Evolutionary conservation across 148 eudicot genomes (phyloP).

Genomic region (Polygonum maritimum): DNA sequence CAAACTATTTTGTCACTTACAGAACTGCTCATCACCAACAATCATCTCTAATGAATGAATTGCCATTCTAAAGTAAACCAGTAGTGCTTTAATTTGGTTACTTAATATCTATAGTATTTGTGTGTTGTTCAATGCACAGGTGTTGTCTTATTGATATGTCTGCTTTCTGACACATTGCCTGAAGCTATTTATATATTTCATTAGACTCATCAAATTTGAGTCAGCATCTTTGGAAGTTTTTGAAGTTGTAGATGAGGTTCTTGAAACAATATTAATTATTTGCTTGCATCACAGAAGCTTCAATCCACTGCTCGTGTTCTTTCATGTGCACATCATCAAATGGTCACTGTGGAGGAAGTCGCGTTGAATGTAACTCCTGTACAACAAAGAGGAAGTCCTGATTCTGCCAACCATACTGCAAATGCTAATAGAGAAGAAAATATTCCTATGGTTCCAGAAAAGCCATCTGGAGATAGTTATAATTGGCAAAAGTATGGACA

Average conservation of each 20-base stretch:
- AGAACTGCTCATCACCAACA: neutral
- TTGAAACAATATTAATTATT: neutral
- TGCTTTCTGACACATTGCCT: neutral
- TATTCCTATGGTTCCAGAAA: conserved; percentile 35
- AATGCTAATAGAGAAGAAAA: conserved; percentile 33
- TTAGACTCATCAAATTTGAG: neutral
- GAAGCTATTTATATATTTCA: neutral
- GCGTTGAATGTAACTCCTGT: conserved; percentile 24
- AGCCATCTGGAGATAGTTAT: conserved; percentile 77
- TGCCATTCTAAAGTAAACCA: neutral
- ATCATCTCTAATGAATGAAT: neutral
- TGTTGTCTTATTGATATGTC: neutral
- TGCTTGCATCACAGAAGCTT: neutral
- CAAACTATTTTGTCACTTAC: neutral
- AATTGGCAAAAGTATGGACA: conserved; percentile 97
- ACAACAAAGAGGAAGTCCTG: conserved; percentile 51
- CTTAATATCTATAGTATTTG: neutral
- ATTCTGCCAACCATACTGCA: conserved; percentile 18
- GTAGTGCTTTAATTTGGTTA: neutral
- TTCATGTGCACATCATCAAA: conserved; percentile 14
- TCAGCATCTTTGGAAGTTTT: neutral
- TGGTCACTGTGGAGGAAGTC: conserved; percentile 35
- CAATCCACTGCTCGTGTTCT: conserved; percentile 5
- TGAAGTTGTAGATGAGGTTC: neutral
- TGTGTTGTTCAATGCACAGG: neutral